A percentile compares a stretch with the other conserved stretches of the same genome.
These are phyloP conservation scores for Adansonia madagascariensis DNA, from an alignment of 441 rosid genomes.

Conservation along the genomic window DNA sequence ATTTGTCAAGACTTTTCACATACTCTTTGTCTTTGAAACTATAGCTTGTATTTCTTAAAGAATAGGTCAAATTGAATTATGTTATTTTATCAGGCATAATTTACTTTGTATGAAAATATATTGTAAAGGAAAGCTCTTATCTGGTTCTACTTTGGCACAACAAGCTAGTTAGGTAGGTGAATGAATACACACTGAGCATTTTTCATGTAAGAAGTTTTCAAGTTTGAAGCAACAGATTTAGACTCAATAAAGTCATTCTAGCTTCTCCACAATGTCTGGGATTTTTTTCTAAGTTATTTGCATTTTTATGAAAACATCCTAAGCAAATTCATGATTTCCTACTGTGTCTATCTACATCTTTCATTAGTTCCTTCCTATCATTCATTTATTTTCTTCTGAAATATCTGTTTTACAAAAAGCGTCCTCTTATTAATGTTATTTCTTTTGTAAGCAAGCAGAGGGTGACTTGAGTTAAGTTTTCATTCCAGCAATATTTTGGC, in stretches of 20 bases:
- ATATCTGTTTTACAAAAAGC: background rate
- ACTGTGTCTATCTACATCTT: background rate
- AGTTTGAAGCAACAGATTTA: background rate
- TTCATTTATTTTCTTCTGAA: background rate
- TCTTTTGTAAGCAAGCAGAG: background rate
- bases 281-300: background rate
- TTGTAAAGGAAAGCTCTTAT: background rate
- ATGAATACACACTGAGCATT: background rate
- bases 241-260: constrained; percentile 2
- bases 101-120: background rate
- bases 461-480: background rate
- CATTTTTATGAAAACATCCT: background rate
- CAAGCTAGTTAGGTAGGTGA: constrained; percentile 3
- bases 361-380: background rate
- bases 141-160: background rate
- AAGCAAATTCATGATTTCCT: background rate
- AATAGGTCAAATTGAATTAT: background rate
- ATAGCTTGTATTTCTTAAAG: background rate
- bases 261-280: background rate
- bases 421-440: background rate
- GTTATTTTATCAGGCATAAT: background rate
- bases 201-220: background rate
- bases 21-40: constrained; percentile 4
- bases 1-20: background rate
- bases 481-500: background rate